Evolutionary conservation across 2,329 filamentous ascomycete genomes (phyloP).

Genomic region (Fusarium oligoseptatum): DNA sequence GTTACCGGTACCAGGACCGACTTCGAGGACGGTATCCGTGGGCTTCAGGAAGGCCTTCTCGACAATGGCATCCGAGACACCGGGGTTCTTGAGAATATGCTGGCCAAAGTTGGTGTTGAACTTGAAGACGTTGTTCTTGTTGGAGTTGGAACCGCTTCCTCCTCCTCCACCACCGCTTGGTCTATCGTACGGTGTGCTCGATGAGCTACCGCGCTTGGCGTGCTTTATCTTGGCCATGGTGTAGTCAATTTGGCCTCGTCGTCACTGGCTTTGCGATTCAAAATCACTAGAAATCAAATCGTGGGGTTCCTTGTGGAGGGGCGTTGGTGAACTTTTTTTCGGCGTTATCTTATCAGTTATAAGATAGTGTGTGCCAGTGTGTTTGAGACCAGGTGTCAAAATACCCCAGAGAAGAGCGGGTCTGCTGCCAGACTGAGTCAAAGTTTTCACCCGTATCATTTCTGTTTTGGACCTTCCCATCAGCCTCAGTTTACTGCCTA

Average conservation of each 20-base stretch:
- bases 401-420: conserved; percentile 18
- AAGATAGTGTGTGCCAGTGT: not conserved
- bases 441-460: conserved; percentile 26
- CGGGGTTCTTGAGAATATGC: conserved; percentile 94
- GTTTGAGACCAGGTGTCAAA: not conserved
- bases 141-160: conserved; percentile 33
- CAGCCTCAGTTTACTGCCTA: conserved; percentile 27
- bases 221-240: conserved; percentile 67
- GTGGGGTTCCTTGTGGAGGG: conserved; percentile 30
- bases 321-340: conserved; percentile 44
- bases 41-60: conserved; percentile 89
- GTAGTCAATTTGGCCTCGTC: not conserved
- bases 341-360: conserved; percentile 30
- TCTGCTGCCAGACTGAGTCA: not conserved
- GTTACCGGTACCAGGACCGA: conserved; percentile 91
- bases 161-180: conserved; percentile 39
- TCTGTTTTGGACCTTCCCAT: conserved; percentile 25
- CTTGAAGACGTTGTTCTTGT: conserved; percentile 90
- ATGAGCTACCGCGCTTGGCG: conserved; percentile 65
- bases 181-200: conserved; percentile 59
- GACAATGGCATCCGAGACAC: conserved; percentile 79
- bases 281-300: conserved; percentile 6
- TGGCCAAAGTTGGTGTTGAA: conserved; percentile 92
- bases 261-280: conserved; percentile 8
- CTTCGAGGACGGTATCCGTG: conserved; percentile 90